Percentiles rank a stretch among this genome's conserved stretches.
phyloP scores from a whole-genome alignment of 306 rosid genomes.

The Mucuna pruriens region DNA sequence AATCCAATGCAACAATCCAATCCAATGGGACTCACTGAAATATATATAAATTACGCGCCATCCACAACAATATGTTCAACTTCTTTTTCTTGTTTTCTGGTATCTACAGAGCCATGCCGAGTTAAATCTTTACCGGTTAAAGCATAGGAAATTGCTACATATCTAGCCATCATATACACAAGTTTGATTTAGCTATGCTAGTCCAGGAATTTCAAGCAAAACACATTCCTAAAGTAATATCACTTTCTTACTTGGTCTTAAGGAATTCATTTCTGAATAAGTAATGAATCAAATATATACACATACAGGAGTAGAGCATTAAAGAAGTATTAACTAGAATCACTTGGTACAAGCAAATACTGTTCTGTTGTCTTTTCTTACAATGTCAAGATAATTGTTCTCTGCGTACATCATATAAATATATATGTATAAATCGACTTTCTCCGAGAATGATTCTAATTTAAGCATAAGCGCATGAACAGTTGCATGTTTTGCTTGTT shows the following conservation, averaged over 20 bases:
- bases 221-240: background rate
- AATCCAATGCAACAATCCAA: too few species aligned
- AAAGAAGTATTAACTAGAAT: background rate
- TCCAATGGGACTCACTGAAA: too few species aligned
- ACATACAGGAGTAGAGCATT: background rate
- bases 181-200: background rate
- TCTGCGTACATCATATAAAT: background rate
- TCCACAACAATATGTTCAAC: background rate
- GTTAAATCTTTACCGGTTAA: background rate
- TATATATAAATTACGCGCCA: too few species aligned
- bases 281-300: background rate
- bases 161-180: background rate
- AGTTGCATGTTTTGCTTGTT: background rate
- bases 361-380: background rate
- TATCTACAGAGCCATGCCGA: background rate
- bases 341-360: background rate
- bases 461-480: background rate
- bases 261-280: background rate
- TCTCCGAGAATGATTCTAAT: background rate
- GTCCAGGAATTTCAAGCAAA: background rate
- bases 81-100: background rate
- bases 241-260: background rate
- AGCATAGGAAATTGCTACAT: too few species aligned
- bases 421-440: too few species aligned
- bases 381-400: background rate